phyloP scores from a whole-genome alignment of 2,329 filamentous ascomycete species.

The Talaromyces rugulosus region DNA sequence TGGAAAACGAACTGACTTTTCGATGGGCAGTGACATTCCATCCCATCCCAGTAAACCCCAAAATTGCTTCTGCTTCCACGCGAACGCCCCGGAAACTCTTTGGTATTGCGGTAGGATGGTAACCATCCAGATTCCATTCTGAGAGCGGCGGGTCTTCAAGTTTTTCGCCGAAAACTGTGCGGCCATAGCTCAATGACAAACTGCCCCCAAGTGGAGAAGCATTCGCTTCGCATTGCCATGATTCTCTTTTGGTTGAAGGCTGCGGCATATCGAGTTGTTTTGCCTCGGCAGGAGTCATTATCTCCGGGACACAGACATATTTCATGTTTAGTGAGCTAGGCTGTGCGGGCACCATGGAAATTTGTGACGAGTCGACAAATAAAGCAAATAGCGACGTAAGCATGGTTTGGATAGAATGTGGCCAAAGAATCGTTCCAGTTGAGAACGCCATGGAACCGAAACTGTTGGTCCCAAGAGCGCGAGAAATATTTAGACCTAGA shows the following conservation, averaged over 20 bases:
- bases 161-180: slow-evolving; percentile 35
- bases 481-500: slow-evolving; percentile 28
- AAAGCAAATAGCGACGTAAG: slow-evolving; percentile 21
- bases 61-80: slow-evolving; percentile 27
- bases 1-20: slow-evolving; percentile 33
- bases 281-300: slow-evolving; percentile 9
- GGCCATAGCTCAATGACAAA: slow-evolving; percentile 31
- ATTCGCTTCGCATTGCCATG: slow-evolving; percentile 29
- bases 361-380: slow-evolving; percentile 19
- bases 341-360: slow-evolving; percentile 17
- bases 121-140: slow-evolving; percentile 39
- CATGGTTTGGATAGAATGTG: slow-evolving; percentile 20
- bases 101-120: slow-evolving; percentile 28
- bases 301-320: slow-evolving; percentile 23
- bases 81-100: slow-evolving; percentile 29
- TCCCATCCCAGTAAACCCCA: slow-evolving; percentile 21
- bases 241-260: slow-evolving; percentile 16
- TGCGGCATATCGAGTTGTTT: neutral
- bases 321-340: slow-evolving; percentile 32
- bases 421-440: slow-evolving; percentile 36
- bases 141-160: slow-evolving; percentile 29
- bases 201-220: slow-evolving; percentile 25
- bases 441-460: slow-evolving; percentile 32
- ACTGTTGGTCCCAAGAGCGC: slow-evolving; percentile 27
- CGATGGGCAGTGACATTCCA: slow-evolving; percentile 36